phyloP scores from a whole-genome alignment of 208 protist genomes.

The Crithidia brevicula region DNA sequence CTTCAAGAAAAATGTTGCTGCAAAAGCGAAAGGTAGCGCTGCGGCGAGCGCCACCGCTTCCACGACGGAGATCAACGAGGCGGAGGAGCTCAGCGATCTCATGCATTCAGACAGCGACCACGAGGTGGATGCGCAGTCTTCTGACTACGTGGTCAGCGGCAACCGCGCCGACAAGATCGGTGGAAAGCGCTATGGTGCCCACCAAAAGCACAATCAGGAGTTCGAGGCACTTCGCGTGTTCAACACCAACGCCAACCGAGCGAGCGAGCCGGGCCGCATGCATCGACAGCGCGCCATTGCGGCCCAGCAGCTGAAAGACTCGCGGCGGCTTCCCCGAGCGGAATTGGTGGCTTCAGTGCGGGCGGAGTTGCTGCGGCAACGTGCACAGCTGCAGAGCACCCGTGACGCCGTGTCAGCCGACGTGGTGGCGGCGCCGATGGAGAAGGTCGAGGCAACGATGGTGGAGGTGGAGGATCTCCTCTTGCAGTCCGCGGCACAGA shows the following conservation, averaged over 20 bases:
- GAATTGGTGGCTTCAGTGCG: conserved; percentile 33
- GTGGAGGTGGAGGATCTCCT: conserved; percentile 31
- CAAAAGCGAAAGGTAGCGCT: not conserved
- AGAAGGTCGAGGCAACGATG: conserved; percentile 19
- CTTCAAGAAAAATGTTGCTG: conserved; percentile 49
- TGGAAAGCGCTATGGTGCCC: conserved; percentile 13
- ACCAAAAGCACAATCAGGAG: conserved; percentile 25
- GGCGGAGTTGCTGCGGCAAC: conserved; percentile 33
- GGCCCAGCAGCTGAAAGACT: not conserved
- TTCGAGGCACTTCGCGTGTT: conserved; percentile 39
- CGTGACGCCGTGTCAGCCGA: not conserved
- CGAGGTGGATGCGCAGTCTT: conserved; percentile 5
- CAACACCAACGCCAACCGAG: conserved; percentile 6
- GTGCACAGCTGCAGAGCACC: conserved; percentile 15
- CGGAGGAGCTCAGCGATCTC: conserved; percentile 12
- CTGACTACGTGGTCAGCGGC: conserved; percentile 13
- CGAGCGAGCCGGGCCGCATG: not conserved
- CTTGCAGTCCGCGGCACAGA: not conserved
- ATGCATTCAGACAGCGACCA: conserved; percentile 26
- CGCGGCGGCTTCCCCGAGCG: conserved; percentile 9
- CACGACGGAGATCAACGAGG: not conserved
- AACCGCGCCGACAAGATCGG: conserved; percentile 10
- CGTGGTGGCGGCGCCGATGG: not conserved
- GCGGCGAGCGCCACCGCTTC: not conserved
- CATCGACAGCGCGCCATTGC: conserved; percentile 17